phyloP scores from a whole-genome alignment of 2,329 filamentous ascomycete genomes.

The Stachybotrys chlorohalonatus region DNA sequence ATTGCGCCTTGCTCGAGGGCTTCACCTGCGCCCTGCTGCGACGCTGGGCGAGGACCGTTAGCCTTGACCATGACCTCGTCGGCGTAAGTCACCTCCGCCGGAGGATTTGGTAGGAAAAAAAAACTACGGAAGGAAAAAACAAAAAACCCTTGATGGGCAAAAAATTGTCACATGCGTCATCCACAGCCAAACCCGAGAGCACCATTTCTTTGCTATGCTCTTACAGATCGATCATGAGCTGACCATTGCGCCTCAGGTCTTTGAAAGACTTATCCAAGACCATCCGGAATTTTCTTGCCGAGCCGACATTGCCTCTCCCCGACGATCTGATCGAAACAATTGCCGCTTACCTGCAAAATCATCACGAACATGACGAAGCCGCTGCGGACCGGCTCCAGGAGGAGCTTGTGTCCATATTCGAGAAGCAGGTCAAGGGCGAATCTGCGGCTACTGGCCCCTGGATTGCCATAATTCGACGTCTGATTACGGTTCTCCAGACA shows the following conservation, averaged over 20 bases:
- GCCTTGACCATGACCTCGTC: background rate
- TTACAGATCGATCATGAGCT: slow-evolving; percentile 5
- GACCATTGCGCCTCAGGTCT: slow-evolving; percentile 30
- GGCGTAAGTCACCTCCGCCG: background rate
- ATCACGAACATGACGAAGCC: slow-evolving; percentile 57
- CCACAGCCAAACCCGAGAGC: background rate
- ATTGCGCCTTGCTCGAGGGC: background rate
- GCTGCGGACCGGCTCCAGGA: slow-evolving; percentile 65
- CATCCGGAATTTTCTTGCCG: slow-evolving; percentile 37
- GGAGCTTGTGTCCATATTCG: slow-evolving; percentile 59
- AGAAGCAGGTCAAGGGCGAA: slow-evolving; percentile 50
- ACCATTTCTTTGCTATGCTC: too few relatives aligned
- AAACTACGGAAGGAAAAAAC: background rate
- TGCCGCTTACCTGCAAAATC: slow-evolving; percentile 57
- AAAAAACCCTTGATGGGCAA: background rate
- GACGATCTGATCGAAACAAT: slow-evolving; percentile 54
- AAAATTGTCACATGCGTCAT: background rate
- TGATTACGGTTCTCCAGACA: slow-evolving; percentile 56
- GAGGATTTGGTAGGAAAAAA: background rate
- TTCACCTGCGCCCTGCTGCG: background rate
- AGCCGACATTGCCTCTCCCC: slow-evolving; percentile 54
- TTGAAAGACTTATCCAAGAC: slow-evolving; percentile 53
- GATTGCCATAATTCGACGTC: slow-evolving; percentile 53
- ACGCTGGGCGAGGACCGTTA: background rate
- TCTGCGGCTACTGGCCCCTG: slow-evolving; percentile 56